phyloP scores from a whole-genome alignment of 148 eudicot genomes.

The Rhododendron ovatum region DNA sequence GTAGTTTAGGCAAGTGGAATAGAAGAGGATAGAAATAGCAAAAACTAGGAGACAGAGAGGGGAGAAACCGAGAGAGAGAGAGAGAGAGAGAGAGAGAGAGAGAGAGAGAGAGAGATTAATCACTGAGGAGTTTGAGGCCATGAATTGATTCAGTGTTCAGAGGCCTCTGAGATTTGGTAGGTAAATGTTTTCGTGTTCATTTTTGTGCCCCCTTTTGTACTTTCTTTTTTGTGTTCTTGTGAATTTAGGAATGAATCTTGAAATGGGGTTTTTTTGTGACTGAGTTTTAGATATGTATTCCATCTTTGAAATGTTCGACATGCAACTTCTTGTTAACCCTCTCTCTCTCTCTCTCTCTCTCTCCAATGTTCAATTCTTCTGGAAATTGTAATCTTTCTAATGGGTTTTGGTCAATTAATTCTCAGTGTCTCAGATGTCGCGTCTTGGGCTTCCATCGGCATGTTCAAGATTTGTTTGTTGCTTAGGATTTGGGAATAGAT shows the following conservation, averaged over 20 bases:
- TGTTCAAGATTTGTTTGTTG: not conserved
- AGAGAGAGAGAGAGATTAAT: slow-evolving; percentile 15
- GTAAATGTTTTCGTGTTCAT: slow-evolving; percentile 9
- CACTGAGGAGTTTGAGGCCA: slow-evolving; percentile 12
- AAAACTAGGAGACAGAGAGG: slow-evolving; percentile 5
- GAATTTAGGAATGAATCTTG: not conserved
- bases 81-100: slow-evolving; percentile 2
- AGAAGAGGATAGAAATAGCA: slow-evolving; percentile 10
- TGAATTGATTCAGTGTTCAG: slow-evolving; percentile 10
- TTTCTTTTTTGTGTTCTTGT: not conserved
- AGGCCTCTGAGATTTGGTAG: slow-evolving; percentile 16
- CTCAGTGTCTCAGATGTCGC: not conserved
- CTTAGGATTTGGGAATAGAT: not conserved
- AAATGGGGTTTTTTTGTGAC: not conserved
- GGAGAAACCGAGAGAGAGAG: not conserved
- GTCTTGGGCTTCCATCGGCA: not conserved
- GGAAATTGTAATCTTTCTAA: not conserved
- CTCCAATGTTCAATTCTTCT: not conserved
- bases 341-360: not conserved
- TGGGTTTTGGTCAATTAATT: slow-evolving; percentile 1
- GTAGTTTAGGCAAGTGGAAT: not conserved
- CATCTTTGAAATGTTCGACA: not conserved
- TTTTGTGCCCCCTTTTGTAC: not conserved
- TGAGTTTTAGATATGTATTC: not conserved
- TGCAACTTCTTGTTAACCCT: not conserved